A percentile compares a stretch with the other conserved stretches of the same genome.
Conservation (phyloP, 2,329 filamentous ascomycete species). For the Biscogniauxia marginata region DNA sequence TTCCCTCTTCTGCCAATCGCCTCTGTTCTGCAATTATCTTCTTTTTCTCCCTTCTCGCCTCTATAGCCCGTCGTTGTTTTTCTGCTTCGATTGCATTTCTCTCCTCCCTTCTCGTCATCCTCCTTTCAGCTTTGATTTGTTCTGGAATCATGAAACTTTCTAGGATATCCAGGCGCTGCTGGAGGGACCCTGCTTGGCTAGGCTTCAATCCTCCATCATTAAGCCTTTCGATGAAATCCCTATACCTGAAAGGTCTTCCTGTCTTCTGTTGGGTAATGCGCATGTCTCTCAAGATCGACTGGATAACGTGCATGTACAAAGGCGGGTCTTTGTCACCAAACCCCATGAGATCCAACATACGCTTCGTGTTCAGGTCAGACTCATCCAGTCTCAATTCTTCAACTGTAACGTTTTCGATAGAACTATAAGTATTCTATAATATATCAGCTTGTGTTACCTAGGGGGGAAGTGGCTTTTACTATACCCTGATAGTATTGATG, state of each 20-base stretch:
- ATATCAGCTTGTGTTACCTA: conserved; percentile 3
- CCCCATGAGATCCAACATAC: conserved; percentile 62
- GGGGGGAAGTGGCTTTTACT: background rate
- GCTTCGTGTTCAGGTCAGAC: conserved; percentile 52
- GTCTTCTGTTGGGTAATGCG: conserved; percentile 43
- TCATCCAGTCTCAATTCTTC: conserved; percentile 51
- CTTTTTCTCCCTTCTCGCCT: too few relatives aligned
- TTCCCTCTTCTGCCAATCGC: too few relatives aligned
- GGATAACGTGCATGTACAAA: conserved; percentile 57
- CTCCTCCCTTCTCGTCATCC: too few relatives aligned
- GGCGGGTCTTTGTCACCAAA: conserved; percentile 46
- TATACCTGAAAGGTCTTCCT: conserved; percentile 47
- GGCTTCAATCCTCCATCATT: conserved; percentile 39
- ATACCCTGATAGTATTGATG: conserved; percentile 38
- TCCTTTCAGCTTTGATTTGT: conserved; percentile 26
- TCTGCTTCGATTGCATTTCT: background rate
- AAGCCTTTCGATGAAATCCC: conserved; percentile 42
- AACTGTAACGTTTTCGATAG: conserved; percentile 45
- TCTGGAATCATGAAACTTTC: conserved; percentile 58
- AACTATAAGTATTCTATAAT: conserved; percentile 39
- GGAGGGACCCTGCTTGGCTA: conserved; percentile 54
- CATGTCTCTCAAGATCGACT: conserved; percentile 56
- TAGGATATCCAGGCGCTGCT: conserved; percentile 59
- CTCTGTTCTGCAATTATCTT: too few relatives aligned
- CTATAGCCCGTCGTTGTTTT: background rate